These are phyloP conservation scores for Globisporangium heterothallicum DNA, from an alignment of 352 stramenopile genomes.

Conservation along the genomic window DNA sequence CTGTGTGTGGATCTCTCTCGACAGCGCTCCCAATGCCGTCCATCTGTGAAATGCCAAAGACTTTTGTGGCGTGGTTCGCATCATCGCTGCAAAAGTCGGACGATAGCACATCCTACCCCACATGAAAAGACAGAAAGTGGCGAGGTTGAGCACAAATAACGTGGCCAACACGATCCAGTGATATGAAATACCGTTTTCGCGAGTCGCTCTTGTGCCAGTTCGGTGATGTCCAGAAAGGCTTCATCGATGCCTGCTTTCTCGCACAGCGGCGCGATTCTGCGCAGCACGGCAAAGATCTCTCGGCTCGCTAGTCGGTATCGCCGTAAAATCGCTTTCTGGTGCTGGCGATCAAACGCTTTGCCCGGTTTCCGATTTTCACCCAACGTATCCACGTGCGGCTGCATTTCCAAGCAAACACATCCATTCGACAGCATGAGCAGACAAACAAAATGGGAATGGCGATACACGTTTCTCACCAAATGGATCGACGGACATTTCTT, in stretches of 20 bases:
- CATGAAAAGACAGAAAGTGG: background rate
- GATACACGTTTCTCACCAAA: constrained; percentile 26
- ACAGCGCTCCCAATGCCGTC: constrained; percentile 26
- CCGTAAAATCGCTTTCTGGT: constrained; percentile 77
- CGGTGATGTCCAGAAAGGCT: constrained; percentile 75
- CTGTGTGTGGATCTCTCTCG: constrained; percentile 17
- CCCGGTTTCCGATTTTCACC: constrained; percentile 67
- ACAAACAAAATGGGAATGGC: background rate
- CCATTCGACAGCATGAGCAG: background rate
- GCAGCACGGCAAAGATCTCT: constrained; percentile 68
- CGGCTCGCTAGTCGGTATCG: constrained; percentile 76
- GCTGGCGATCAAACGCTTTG: constrained; percentile 57
- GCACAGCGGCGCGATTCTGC: constrained; percentile 38
- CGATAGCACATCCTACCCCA: constrained; percentile 32
- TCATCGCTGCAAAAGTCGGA: constrained; percentile 59
- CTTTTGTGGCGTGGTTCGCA: constrained; percentile 56
- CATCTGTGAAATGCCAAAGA: constrained; percentile 52
- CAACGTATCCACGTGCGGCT: constrained; percentile 81
- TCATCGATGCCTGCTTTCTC: constrained; percentile 83
- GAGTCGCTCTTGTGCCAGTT: constrained; percentile 52
- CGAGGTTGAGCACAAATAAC: background rate
- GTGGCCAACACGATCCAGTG: no score
- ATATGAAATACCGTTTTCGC: constrained; percentile 28
- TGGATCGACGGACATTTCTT: constrained; percentile 82
- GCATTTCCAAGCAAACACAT: background rate